These are phyloP conservation scores for Herpetospermum pedunculosum DNA, from an alignment of 306 rosid genomes.

Conservation along the genomic window DNA sequence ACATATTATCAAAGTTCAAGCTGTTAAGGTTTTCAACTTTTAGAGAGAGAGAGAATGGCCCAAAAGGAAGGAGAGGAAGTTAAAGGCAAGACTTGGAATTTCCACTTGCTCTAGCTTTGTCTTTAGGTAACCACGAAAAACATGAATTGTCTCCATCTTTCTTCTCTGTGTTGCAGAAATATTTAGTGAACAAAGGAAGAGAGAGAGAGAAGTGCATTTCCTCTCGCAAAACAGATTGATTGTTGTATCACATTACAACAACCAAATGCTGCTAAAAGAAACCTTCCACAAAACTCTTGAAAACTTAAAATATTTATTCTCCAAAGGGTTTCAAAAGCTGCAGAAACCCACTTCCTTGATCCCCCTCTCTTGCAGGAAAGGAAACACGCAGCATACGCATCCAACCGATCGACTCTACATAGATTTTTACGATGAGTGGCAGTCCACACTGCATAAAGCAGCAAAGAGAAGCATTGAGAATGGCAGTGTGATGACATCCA, in stretches of 20 bases:
- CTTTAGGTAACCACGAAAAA: constrained; percentile 29
- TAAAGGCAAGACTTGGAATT: constrained; percentile 23
- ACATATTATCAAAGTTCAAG: constrained; percentile 11
- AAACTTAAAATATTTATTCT: constrained; percentile 41
- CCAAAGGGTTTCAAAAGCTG: constrained; percentile 46
- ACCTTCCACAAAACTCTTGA: constrained; percentile 35
- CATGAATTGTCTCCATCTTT: constrained; percentile 20
- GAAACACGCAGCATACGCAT: constrained; percentile 21
- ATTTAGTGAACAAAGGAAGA: constrained; percentile 20
- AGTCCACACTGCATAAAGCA: constrained; percentile 31
- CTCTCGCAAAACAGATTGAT: constrained; percentile 20
- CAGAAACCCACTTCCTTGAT: constrained; percentile 50
- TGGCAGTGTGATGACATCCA: constrained; percentile 8
- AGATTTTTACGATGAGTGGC: constrained; percentile 61
- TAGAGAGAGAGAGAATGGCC: constrained; percentile 6
- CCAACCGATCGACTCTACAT: constrained; percentile 39
- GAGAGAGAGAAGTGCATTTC: constrained; percentile 11
- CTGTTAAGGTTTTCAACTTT: constrained; percentile 16
- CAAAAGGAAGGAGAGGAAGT: constrained; percentile 17
- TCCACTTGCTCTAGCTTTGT: constrained; percentile 30
- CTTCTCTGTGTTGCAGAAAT: constrained; percentile 14
- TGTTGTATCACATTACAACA: constrained; percentile 14
- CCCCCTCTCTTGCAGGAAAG: constrained; percentile 32
- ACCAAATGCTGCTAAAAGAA: constrained; percentile 57
- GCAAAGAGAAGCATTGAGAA: constrained; percentile 16